Evolutionary conservation across 371 early-diverging fungal genomes (phyloP).

Genomic region (Mortierella sp.): DNA sequence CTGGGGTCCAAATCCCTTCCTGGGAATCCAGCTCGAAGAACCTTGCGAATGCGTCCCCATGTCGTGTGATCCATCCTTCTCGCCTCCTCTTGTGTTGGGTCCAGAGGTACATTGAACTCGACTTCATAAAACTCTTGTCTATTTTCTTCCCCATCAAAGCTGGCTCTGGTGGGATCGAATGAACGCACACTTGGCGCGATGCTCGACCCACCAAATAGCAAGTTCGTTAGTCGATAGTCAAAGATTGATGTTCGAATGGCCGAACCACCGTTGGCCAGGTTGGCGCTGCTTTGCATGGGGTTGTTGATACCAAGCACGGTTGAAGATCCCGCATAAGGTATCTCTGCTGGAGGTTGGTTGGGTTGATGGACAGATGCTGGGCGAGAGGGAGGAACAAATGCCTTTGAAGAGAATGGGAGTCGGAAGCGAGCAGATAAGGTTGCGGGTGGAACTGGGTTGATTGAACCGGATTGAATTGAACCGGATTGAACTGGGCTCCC

Average conservation of each 20-base stretch:
- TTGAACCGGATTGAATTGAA: background rate
- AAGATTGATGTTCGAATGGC: slow-evolving; percentile 50
- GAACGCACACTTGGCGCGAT: slow-evolving; percentile 50
- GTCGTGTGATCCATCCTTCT: slow-evolving; percentile 33
- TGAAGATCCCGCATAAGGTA: slow-evolving; percentile 24
- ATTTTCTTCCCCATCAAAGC: slow-evolving; percentile 20
- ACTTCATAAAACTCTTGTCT: slow-evolving; percentile 51
- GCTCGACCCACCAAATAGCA: slow-evolving; percentile 47
- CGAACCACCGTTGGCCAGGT: slow-evolving; percentile 27
- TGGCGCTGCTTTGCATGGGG: slow-evolving; percentile 41
- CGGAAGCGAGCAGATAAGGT: slow-evolving; percentile 46
- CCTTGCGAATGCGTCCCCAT: slow-evolving; percentile 36
- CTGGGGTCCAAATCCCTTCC: slow-evolving; percentile 49
- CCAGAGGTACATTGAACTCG: slow-evolving; percentile 43
- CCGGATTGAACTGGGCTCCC: slow-evolving; percentile 7
- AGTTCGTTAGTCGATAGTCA: slow-evolving; percentile 45
- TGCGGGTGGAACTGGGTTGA: slow-evolving; percentile 21
- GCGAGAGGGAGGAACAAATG: slow-evolving; percentile 50
- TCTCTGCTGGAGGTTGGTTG: slow-evolving; percentile 16
- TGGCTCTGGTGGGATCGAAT: slow-evolving; percentile 34
- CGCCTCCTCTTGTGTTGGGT: slow-evolving; percentile 33
- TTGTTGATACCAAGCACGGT: slow-evolving; percentile 45
- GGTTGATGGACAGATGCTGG: slow-evolving; percentile 42
- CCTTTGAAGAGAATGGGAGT: slow-evolving; percentile 48
- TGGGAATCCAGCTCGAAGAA: slow-evolving; percentile 45